Base-by-base conservation (phyloP, 1,139 yeast genomes). In the Torulaspora globosa region DNA sequence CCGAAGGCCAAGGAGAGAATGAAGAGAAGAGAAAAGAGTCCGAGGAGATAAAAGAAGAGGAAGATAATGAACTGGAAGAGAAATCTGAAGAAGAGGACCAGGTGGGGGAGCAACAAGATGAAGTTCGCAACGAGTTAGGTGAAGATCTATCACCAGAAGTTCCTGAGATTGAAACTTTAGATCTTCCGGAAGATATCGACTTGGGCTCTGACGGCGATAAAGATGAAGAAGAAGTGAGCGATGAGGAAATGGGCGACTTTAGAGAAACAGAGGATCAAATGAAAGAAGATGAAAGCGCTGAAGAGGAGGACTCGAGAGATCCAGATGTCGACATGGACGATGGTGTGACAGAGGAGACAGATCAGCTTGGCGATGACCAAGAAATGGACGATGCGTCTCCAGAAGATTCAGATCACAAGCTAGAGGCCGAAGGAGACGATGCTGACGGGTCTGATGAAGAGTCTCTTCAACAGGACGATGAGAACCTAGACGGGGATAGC, bases 151-250 rank as follows among this genome's bases (percentile, higher is more conserved):
- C 85, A 43, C 78, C 80, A 11, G 70, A 78, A 54, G 88, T 84
- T 40, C 92, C 88, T 7, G 95, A 88, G 62, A 76, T 82, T 12
- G 96, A 88, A 50, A 80, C 87, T 3, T 70, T 88, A 56, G 94
- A 86, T 31, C 71, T 88, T 32, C 95, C 96, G 0, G 97, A 90
- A 35, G 95, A 89, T 54, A 78, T 90, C 73, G 79, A 87, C 53
- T 72, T 87, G 36, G 95, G 87, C 61, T 80, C 80, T 12, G 85
- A 74, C 34, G 81, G 76, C 21, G 86, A 80, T n/a, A 78, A 73
- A 1, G 77, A 72, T 11, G 77, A 72, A 11, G 78, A 72, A 1
- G 72, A 68, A 0, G 73, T 67, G 1, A 72, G 70, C 5, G 74
- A 67, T 1, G 71, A 70, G 48, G 67, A 62, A 19, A 59, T 62